These are phyloP conservation scores for Aristolochia contorta DNA, from an alignment of 164 flowering plant genomes.

Conservation along the genomic window DNA sequence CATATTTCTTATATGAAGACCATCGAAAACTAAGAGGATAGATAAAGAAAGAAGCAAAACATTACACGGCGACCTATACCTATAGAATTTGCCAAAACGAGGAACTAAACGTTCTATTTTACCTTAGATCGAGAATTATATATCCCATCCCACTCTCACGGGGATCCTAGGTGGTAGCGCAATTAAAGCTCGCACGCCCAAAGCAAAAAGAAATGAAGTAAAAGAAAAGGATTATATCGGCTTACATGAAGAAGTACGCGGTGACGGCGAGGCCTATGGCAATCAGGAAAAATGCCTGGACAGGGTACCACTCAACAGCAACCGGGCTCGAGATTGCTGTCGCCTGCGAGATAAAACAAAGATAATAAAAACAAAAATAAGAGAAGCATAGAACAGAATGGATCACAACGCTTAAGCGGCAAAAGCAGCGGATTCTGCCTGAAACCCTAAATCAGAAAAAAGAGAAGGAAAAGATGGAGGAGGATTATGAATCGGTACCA, in stretches of 20 bases:
- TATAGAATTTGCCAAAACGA: not conserved
- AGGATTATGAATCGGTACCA: not conserved
- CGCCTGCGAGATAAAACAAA: slow-evolving; percentile 22
- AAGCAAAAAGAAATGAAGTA: not conserved
- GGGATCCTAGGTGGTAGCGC: no score
- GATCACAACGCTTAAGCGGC: not conserved
- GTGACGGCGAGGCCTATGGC: slow-evolving; percentile 63
- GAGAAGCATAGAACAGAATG: not conserved
- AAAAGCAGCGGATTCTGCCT: not conserved
- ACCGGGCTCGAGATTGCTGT: slow-evolving; percentile 69
- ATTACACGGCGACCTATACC: not conserved
- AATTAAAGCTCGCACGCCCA: no score
- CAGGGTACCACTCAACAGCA: slow-evolving; percentile 67
- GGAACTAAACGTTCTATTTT: no score
- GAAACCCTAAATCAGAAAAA: not conserved
- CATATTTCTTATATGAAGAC: no score
- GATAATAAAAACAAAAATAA: not conserved
- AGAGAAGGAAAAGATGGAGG: not conserved
- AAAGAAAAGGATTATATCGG: not conserved
- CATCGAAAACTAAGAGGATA: not conserved
- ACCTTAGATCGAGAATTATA: no score
- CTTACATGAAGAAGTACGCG: slow-evolving; percentile 91
- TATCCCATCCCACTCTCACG: no score
- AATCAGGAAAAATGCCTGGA: slow-evolving; percentile 60
- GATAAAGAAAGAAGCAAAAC: not conserved